A percentile compares a stretch with the other conserved stretches of the same genome.
These are phyloP conservation scores for Bromus sterilis DNA, from an alignment of 176 grass and related monocot species.

Conservation along the genomic window DNA sequence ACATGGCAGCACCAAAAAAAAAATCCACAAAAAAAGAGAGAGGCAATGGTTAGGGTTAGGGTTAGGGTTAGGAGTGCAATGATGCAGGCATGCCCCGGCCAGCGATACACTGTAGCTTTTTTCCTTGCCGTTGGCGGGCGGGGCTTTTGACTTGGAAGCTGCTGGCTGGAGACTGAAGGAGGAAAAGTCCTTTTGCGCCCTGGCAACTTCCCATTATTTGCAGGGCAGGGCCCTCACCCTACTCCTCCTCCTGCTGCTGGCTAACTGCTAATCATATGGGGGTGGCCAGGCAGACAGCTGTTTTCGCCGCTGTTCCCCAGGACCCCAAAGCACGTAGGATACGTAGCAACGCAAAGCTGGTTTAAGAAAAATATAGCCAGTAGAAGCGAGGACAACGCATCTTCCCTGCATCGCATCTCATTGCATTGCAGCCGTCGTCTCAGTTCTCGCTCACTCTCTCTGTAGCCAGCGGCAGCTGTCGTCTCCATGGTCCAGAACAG, in stretches of 20 bases:
- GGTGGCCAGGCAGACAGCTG: conserved; percentile 23
- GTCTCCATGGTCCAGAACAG: not conserved
- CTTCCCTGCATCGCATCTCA: not conserved
- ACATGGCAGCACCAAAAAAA: not conserved
- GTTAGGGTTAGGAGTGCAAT: conserved; percentile 16
- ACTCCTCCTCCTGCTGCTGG: not conserved
- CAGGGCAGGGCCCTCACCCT: not conserved
- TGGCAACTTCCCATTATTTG: conserved; percentile 21
- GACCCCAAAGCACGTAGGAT: conserved; percentile 11
- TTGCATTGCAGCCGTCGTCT: not conserved
- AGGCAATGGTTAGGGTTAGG: not conserved
- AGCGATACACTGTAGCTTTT: not conserved
- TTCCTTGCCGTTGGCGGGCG: conserved; percentile 1
- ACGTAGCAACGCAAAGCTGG: not conserved
- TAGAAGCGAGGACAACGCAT: not conserved
- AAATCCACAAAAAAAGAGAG: not conserved
- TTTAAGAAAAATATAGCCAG: not conserved
- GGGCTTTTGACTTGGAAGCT: conserved; percentile 39
- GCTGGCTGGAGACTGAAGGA: not conserved
- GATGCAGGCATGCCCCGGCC: conserved; percentile 34
- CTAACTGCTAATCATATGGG: conserved; percentile 25
- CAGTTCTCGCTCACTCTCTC: no score
- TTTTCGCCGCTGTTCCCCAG: conserved; percentile 38
- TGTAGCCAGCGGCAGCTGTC: not conserved
- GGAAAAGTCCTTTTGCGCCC: not conserved